These are phyloP conservation scores for Colletotrichum incanum DNA, from an alignment of 2,329 filamentous ascomycete genomes.

Conservation along the genomic window DNA sequence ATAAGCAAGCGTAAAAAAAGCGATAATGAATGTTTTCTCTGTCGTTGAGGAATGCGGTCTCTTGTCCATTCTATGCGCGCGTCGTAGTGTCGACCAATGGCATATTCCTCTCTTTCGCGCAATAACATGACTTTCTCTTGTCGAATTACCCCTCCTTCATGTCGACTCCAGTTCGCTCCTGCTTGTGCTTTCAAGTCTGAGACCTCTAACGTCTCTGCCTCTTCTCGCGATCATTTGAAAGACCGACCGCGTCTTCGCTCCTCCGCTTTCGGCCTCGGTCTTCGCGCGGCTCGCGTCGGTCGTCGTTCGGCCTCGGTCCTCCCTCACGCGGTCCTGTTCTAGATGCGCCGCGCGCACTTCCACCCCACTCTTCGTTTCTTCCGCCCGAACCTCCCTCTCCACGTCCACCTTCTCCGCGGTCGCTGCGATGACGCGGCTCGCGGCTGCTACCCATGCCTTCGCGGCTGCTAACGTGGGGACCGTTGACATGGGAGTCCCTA, in stretches of 20 bases:
- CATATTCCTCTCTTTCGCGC: conserved; percentile 17
- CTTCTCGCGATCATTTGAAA: conserved; percentile 67
- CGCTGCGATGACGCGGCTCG: conserved; percentile 51
- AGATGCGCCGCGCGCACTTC: conserved; percentile 34
- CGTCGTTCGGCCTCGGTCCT: conserved; percentile 48
- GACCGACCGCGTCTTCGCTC: conserved; percentile 64
- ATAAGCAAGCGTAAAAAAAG: conserved; percentile 20
- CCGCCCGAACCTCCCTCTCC: conserved; percentile 48
- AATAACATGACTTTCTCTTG: conserved; percentile 17
- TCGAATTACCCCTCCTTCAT: conserved; percentile 4
- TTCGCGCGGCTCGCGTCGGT: conserved; percentile 54
- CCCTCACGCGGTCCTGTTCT: conserved; percentile 53
- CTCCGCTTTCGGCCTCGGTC: conserved; percentile 60
- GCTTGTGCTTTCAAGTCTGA: too few species aligned
- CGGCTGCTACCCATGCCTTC: conserved; percentile 47
- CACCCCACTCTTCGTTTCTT: conserved; percentile 44
- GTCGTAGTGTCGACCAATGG: conserved; percentile 34
- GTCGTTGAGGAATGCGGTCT: conserved; percentile 20
- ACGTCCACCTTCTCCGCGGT: conserved; percentile 43
- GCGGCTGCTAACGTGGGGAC: conserved; percentile 47
- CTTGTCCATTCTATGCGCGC: conserved; percentile 31
- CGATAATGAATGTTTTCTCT: conserved; percentile 29
- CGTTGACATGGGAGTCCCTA: conserved; percentile 33
- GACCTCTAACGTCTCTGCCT: conserved; percentile 64
- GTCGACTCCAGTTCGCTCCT: not conserved